Evolutionary conservation across 2,329 filamentous ascomycete species (phyloP), one percentile per base, ranked within the genome.

Genomic region (Colletotrichum sp.): DNA sequence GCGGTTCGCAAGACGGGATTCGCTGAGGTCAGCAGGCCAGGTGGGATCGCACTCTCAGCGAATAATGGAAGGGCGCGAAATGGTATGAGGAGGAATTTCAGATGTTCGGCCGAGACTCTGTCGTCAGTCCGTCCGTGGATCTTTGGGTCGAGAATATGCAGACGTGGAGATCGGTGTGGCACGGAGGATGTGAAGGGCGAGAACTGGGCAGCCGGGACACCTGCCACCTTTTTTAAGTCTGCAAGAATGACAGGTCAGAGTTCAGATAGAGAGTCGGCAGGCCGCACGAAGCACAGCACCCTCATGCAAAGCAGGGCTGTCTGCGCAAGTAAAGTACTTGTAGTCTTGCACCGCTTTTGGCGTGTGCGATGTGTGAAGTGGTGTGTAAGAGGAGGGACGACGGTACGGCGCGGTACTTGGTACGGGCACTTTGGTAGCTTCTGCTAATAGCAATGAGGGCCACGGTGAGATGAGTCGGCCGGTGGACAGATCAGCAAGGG

Each of bases 401-500:
- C 61, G n/a, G 36, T 32, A 63, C 30, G 28, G n/a, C 22, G 60
- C 30, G n/a, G 44, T 52, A 52, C 44, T 52, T 52, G 44, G 44
- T 52, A 52, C 44, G 44, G n/a, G 44, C 44, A 52, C 44, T 52
- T 22, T 52, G 44, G 44, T 22, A 52, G 44, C 44, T 22, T 52
- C 44, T 52, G 44, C 44, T 52, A 52, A 8, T 52, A 52, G 44
- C 44, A 52, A 22, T 22, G 44, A 13, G 44, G 44, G 44, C 55
- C 55, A 30, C 25, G 27, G 25, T 30, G 61, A 57, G 44, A 55
- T 65, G 44, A 72, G 61, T 52, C 63, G 61, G 69, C 67, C 63
- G 69, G 73, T 67, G 32, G 69, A 57, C 55, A 67, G 70, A 76
- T 65, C 74, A 76, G 59, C 64, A 63, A 73, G 70, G 70, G 28